Conservation (phyloP, 2,329 filamentous ascomycete species). For the Zalaria obscura region DNA sequence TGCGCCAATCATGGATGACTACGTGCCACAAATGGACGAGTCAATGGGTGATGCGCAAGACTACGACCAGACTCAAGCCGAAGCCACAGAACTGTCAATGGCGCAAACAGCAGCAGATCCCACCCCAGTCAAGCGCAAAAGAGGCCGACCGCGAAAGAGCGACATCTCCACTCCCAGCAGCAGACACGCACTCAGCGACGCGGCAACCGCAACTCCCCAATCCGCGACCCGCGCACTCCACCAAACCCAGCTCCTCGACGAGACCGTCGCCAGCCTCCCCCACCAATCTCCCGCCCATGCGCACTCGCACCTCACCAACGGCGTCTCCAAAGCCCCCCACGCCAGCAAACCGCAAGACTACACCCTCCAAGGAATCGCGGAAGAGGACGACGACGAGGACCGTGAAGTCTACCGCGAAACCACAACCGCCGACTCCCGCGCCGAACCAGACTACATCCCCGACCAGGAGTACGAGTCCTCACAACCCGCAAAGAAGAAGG, state of each 20-base stretch:
- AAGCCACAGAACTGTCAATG: neutral
- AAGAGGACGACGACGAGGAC: neutral
- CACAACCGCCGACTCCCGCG: neutral
- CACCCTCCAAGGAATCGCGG: too few species aligned
- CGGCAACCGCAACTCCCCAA: too few species aligned
- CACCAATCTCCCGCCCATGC: neutral
- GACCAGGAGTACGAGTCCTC: constrained; percentile 1
- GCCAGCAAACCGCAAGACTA: neutral
- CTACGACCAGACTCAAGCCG: constrained; percentile 2
- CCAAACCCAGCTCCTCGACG: neutral
- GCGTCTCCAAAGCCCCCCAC: neutral
- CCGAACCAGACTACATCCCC: neutral
- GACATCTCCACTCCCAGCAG: neutral
- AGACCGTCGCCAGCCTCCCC: neutral
- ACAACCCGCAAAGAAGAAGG: constrained; percentile 2
- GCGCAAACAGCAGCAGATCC: neutral
- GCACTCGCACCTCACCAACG: neutral
- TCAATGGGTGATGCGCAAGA: neutral
- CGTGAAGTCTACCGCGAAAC: neutral
- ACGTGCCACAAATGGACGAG: neutral
- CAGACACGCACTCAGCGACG: too few species aligned
- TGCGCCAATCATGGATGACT: neutral
- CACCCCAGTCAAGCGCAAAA: neutral
- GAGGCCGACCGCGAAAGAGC: neutral
- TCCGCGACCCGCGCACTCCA: too few species aligned